Evolutionary conservation across 1,139 yeast species (phyloP).

Genomic region (Meyerozyma smithsonii): DNA sequence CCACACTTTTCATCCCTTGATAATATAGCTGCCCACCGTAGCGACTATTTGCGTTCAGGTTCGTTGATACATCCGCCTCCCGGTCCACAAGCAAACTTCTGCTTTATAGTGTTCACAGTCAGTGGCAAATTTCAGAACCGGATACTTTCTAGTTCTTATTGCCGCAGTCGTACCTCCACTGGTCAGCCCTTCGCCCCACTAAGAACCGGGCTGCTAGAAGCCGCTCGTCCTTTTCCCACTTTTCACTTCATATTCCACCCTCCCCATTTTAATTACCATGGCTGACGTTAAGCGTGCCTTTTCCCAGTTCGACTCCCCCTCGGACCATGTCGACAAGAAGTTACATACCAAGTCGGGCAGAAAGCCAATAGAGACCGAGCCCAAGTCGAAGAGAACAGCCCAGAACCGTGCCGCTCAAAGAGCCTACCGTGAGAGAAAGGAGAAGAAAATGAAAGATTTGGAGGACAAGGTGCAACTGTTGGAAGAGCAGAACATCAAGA

Average conservation of each 20-base stretch:
- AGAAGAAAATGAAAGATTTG: conserved; percentile 76
- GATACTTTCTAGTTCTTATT: background rate
- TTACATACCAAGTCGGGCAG: conserved; percentile 47
- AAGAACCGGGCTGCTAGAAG: no score
- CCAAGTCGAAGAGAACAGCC: conserved; percentile 84
- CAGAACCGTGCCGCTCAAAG: conserved; percentile 98
- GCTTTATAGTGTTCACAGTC: background rate
- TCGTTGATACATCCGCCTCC: background rate
- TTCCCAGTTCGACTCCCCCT: conserved; percentile 10
- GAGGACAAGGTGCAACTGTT: conserved; percentile 70
- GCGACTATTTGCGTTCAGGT: no score
- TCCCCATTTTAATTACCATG: background rate
- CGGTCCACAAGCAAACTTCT: no score
- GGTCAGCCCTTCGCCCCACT: no score
- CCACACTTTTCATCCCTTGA: background rate
- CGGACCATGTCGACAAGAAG: conserved; percentile 33
- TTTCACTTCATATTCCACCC: background rate
- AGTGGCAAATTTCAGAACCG: background rate
- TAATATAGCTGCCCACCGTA: no score
- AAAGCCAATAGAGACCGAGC: conserved; percentile 75
- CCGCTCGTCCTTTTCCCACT: background rate
- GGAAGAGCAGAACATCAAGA: conserved; percentile 64
- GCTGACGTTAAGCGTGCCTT: conserved; percentile 1
- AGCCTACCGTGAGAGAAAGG: conserved; percentile 93
- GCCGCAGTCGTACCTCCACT: background rate